Evolutionary conservation across 306 rosid genomes (phyloP).

Genomic region (Herpetospermum pedunculosum): DNA sequence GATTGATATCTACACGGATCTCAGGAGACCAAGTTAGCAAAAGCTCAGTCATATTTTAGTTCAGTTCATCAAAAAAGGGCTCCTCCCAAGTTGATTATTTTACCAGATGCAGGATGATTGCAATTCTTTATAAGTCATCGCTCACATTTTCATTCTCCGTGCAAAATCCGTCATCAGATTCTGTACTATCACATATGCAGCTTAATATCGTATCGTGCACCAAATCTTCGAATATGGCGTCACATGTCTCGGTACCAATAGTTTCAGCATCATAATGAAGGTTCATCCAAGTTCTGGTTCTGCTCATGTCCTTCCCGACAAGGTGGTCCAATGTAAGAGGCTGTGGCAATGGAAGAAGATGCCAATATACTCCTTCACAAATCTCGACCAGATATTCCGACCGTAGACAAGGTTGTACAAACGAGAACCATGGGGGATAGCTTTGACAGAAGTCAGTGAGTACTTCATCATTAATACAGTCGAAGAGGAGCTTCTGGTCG

Average conservation of each 20-base stretch:
- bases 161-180: slow-evolving; percentile 6
- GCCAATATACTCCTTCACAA: slow-evolving; percentile 65
- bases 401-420: slow-evolving; percentile 29
- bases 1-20: slow-evolving; percentile 20
- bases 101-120: background rate
- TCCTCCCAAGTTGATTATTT: slow-evolving; percentile 11
- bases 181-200: slow-evolving; percentile 21
- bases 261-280: slow-evolving; percentile 49
- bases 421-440: slow-evolving; percentile 50
- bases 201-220: slow-evolving; percentile 57
- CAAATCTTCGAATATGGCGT: slow-evolving; percentile 61
- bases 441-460: slow-evolving; percentile 47
- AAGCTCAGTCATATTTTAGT: slow-evolving; percentile 19
- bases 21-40: slow-evolving; percentile 19
- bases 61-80: slow-evolving; percentile 10
- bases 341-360: slow-evolving; percentile 50
- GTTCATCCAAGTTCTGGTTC: slow-evolving; percentile 65
- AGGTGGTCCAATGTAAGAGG: slow-evolving; percentile 76
- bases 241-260: slow-evolving; percentile 54
- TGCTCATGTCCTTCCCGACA: slow-evolving; percentile 65
- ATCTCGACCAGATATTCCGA: slow-evolving; percentile 31
- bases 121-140: slow-evolving; percentile 2
- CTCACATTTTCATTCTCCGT: slow-evolving; percentile 21
- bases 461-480: slow-evolving; percentile 61
- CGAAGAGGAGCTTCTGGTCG: slow-evolving; percentile 54